Base-by-base conservation (phyloP, 306 rosid species). In the Psophocarpus tetragonolobus region DNA sequence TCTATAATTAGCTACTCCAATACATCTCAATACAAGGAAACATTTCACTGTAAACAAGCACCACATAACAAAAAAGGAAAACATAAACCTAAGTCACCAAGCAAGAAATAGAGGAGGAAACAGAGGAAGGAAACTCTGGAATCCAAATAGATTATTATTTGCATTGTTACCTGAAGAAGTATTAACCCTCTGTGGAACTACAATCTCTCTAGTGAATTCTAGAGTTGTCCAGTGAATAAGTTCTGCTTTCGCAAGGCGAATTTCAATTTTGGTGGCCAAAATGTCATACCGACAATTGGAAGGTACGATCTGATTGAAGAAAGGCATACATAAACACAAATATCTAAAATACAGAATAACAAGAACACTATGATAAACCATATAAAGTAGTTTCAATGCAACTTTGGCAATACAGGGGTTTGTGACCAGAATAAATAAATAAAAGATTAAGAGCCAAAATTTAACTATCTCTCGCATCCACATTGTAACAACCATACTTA, bases 181-280 rank as follows among this genome's bases (percentile, higher is more conserved):
- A 87, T 12, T 77, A 32, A 79, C 78, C 73, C n/a, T 80, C 30
- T 30, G 87, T 32, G 79, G 83, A 68, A 88, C 83, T 64, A 70
- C 8, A 20, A 2, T 39, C 17, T 84, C 88, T 61, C 78, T 85
- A 65, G 85, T 81, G 81, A 80, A 91, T 82, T 94, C 97, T 5
- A 94, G 97, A 60, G 90, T 71, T 8, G 73, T 15, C 98, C 98
- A 94, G 0, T 69, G 79, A 74, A 85, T 48, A 48, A 69, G 41
- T 61, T 91, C 97, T 21, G 87, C 94, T 86, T 94, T 94, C n/a
- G 79, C 88, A 36, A 94, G 91, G 73, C 81, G 91, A 54, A 94
- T 87, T 86, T 94, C 97, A 86, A 94, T 66, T 90, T 94, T 94
- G 36, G 98, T 94, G 41, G 87, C 68, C 76, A 91, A 76, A 76